Base-by-base conservation (phyloP, 768 basidiomycete genomes). In the Multifurca ochricompacta region DNA sequence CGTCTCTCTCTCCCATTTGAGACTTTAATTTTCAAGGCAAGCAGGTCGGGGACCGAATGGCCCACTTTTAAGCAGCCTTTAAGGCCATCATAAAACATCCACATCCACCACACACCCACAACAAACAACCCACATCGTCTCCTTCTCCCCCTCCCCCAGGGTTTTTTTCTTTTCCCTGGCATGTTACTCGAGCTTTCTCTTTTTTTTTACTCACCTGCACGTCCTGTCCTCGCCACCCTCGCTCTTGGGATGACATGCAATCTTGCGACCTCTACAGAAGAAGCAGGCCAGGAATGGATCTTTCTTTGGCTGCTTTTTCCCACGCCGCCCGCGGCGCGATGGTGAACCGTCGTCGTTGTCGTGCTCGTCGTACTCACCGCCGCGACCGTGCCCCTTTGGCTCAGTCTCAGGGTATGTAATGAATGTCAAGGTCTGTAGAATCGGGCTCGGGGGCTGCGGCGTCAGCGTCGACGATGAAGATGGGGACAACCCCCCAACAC, bases 241-340 rank as follows among this genome's bases (percentile, higher is more conserved):
- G 18, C 62, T 56, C 50, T 66, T 68, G 16, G 65, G 69, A 28
- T 67, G 66, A 57, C 71, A 72, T 18, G 70, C 70, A 42, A 71
- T 71, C 67, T 72, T 72, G 54, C 71, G 69, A 35, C 69, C 69
- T 19, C 71, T 55, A 52, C 71, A 71, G 64, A 72, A 72, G 54
- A 64, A 68, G 56, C 70, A 71, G 9, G 71, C 71, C n/a, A 72
- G 66, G 30, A 68, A 69, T 18, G 67, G 62, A 25, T 71, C 69
- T 62, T 70, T 69, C 64, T 68, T 68, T n/a, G 67, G 65, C 35
- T 53, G 40, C 36, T 61, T 61, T n/a, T 47, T 57, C 45, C 56
- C 56, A 56, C 62, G 61, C 63, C 68, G 41, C 61, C 68, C 52
- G 53, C 58, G 60, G 59, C 58, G 42, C 60, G 60, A 32, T 54